A percentile compares a stretch with the other conserved stretches of the same genome.
These are phyloP conservation scores for Gentiana dahurica DNA, from an alignment of 257 asterid genomes.

Conservation along the genomic window DNA sequence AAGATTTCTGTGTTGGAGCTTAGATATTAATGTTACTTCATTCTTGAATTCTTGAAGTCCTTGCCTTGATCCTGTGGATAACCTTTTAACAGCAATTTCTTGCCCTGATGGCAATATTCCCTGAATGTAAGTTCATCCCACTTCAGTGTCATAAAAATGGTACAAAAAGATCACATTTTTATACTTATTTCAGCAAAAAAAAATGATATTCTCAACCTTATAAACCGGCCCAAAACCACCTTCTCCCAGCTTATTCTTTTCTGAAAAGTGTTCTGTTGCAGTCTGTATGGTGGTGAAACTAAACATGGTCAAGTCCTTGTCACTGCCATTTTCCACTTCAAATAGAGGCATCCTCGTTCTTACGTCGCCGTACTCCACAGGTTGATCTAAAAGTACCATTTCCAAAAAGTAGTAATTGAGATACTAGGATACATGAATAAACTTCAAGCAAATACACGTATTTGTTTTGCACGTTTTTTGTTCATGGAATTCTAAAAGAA, in stretches of 20 bases:
- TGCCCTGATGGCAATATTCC: slow-evolving; percentile 3
- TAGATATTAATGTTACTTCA: slow-evolving; percentile 22
- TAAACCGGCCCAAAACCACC: slow-evolving; percentile 9
- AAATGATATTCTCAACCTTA: background rate
- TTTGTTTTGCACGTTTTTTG: too few species aligned
- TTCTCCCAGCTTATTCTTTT: background rate
- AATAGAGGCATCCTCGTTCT: background rate
- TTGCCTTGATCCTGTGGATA: slow-evolving; percentile 14
- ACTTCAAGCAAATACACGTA: too few species aligned
- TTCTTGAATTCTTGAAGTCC: slow-evolving; percentile 21
- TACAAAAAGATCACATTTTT: background rate
- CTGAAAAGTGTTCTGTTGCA: slow-evolving; percentile 1
- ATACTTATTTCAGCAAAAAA: background rate
- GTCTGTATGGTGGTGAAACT: background rate
- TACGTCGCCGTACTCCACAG: background rate
- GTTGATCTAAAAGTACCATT: too few species aligned
- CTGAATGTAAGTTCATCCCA: background rate
- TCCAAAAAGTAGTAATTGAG: background rate
- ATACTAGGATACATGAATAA: background rate
- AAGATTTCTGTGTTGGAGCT: slow-evolving; percentile 29
- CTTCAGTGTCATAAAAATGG: background rate
- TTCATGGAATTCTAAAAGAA: background rate
- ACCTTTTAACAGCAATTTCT: slow-evolving; percentile 10
- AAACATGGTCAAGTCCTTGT: slow-evolving; percentile 1
- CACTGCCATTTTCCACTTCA: background rate